These are phyloP conservation scores for Neofusicoccum cordaticola DNA, from an alignment of 2,329 filamentous ascomycete species.

Conservation along the genomic window DNA sequence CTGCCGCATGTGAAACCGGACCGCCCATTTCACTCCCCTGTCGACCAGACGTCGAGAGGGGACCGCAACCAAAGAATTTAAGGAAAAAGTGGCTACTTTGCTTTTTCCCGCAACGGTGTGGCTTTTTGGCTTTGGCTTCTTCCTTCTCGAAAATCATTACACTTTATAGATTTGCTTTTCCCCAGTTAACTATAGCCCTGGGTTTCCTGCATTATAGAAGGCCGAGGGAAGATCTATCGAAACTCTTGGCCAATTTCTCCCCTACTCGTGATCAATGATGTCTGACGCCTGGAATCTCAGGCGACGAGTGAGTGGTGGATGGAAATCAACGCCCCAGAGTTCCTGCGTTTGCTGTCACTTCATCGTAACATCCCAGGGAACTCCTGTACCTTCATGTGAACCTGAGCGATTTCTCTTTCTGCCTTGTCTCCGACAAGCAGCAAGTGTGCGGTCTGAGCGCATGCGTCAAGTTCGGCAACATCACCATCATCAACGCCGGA, in stretches of 20 bases:
- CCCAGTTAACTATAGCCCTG: neutral
- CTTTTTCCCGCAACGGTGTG: neutral
- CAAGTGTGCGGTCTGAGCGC: too few species aligned
- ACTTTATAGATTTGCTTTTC: neutral
- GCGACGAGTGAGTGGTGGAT: neutral
- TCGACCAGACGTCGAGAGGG: neutral
- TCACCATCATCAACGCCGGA: too few species aligned
- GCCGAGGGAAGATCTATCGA: neutral
- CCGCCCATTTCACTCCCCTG: neutral
- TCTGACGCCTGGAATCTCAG: neutral
- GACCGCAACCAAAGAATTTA: too few species aligned
- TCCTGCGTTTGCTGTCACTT: too few species aligned
- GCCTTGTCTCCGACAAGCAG: too few species aligned
- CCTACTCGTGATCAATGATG: neutral
- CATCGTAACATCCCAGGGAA: too few species aligned
- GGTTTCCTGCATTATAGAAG: neutral
- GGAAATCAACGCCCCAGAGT: too few species aligned
- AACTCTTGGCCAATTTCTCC: neutral
- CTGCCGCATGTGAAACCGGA: neutral
- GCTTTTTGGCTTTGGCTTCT: neutral
- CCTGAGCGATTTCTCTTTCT: too few species aligned
- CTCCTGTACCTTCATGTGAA: too few species aligned
- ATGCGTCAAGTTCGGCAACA: too few species aligned
- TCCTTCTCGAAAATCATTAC: neutral
- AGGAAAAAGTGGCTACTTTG: neutral